Evolutionary conservation across 2,329 filamentous ascomycete species (phyloP).

Genomic region (Tolypocladium paradoxum): DNA sequence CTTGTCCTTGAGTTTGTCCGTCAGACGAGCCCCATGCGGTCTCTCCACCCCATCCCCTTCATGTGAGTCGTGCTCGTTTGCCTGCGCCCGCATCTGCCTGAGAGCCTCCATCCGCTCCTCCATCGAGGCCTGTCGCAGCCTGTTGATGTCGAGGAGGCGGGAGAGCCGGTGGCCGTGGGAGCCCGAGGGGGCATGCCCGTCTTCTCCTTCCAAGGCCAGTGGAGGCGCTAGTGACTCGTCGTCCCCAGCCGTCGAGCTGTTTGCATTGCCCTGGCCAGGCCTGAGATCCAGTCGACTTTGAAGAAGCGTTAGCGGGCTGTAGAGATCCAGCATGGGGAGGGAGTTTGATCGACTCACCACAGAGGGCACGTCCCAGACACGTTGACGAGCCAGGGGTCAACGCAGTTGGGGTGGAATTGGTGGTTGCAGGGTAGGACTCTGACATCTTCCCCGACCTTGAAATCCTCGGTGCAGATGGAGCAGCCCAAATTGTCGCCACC

Average conservation of each 20-base stretch:
- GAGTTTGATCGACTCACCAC: slow-evolving; percentile 39
- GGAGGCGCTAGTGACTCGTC: slow-evolving; percentile 26
- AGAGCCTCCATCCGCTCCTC: slow-evolving; percentile 53
- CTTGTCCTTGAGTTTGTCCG: slow-evolving; percentile 39
- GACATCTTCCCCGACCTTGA: slow-evolving; percentile 54
- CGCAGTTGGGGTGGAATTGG: slow-evolving; percentile 56
- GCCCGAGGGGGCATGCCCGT: slow-evolving; percentile 16
- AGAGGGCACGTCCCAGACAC: slow-evolving; percentile 59
- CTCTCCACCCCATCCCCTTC: slow-evolving; percentile 20
- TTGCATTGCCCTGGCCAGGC: slow-evolving; percentile 22
- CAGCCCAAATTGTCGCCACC: slow-evolving; percentile 40
- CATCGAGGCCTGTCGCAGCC: slow-evolving; percentile 45
- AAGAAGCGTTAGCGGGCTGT: slow-evolving; percentile 7
- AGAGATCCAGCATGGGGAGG: neutral
- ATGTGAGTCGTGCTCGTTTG: slow-evolving; percentile 10
- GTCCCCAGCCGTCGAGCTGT: slow-evolving; percentile 7
- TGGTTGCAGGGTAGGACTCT: slow-evolving; percentile 57
- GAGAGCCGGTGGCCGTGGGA: slow-evolving; percentile 34
- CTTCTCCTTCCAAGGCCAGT: slow-evolving; percentile 27
- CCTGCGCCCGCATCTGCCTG: slow-evolving; percentile 28
- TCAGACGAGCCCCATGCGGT: slow-evolving; percentile 31
- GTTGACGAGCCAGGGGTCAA: slow-evolving; percentile 61
- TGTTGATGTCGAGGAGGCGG: slow-evolving; percentile 44
- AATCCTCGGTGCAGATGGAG: slow-evolving; percentile 62
- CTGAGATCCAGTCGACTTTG: slow-evolving; percentile 44